A percentile compares a stretch with the other conserved stretches of the same genome.
These are phyloP conservation scores for Daldinia loculata DNA, from an alignment of 495 filamentous ascomycete species.

Conservation along the genomic window DNA sequence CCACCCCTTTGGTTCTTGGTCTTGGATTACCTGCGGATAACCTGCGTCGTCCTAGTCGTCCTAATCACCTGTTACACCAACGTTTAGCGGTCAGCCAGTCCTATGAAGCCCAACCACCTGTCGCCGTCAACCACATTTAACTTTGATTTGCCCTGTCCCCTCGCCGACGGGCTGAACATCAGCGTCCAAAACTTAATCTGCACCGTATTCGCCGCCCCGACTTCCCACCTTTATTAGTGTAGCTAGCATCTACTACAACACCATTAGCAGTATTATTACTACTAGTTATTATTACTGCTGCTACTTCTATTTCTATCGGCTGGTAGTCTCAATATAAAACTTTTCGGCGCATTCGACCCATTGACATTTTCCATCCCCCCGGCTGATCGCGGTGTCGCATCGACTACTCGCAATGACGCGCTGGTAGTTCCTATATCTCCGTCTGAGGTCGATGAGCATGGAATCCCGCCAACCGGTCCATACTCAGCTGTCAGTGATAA, in stretches of 20 bases:
- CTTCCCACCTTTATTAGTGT: slow-evolving; percentile 9
- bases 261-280: background rate
- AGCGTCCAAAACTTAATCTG: slow-evolving; percentile 32
- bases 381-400: slow-evolving; percentile 33
- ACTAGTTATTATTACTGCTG: background rate
- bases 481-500: slow-evolving; percentile 37
- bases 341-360: slow-evolving; percentile 19
- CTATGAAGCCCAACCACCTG: slow-evolving; percentile 44
- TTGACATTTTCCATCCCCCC: slow-evolving; percentile 11
- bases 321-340: background rate
- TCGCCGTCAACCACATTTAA: slow-evolving; percentile 35
- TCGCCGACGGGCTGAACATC: slow-evolving; percentile 34
- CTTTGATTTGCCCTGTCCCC: slow-evolving; percentile 32
- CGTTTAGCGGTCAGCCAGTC: slow-evolving; percentile 38
- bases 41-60: background rate
- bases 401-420: slow-evolving; percentile 39
- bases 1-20: background rate
- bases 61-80: slow-evolving; percentile 2
- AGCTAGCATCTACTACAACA: background rate
- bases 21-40: background rate
- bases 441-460: slow-evolving; percentile 41
- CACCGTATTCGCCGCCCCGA: slow-evolving; percentile 34
- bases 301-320: background rate
- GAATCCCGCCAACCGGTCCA: slow-evolving; percentile 33
- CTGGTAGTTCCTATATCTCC: slow-evolving; percentile 31